Evolutionary conservation across 2,329 filamentous ascomycete species (phyloP).

Genomic region (Lasiodiplodia theobromae): DNA sequence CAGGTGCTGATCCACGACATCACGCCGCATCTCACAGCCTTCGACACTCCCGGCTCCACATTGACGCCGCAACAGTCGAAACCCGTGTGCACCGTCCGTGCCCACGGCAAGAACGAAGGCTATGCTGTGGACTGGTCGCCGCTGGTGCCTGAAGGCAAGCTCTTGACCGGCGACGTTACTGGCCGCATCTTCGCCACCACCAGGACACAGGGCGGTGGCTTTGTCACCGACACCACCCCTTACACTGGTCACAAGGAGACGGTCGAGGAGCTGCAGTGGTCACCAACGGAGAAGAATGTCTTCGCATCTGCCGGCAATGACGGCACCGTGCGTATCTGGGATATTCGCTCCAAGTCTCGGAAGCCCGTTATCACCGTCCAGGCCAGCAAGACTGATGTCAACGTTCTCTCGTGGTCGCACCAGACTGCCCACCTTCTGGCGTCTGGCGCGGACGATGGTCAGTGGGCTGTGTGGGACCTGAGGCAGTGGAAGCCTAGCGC

Average conservation of each 20-base stretch:
- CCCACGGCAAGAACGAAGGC: slow-evolving; percentile 86
- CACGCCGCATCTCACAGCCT: slow-evolving; percentile 84
- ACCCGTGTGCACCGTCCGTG: slow-evolving; percentile 83
- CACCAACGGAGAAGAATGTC: slow-evolving; percentile 87
- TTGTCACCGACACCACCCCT: slow-evolving; percentile 82
- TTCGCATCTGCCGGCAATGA: slow-evolving; percentile 95
- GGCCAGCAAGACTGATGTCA: slow-evolving; percentile 85
- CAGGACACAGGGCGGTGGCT: slow-evolving; percentile 84
- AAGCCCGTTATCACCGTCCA: slow-evolving; percentile 87
- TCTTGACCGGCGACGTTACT: slow-evolving; percentile 89
- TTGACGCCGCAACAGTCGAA: slow-evolving; percentile 86
- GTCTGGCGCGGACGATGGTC: slow-evolving; percentile 90
- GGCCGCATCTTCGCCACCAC: slow-evolving; percentile 90
- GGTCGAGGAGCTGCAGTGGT: slow-evolving; percentile 97
- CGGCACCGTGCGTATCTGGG: slow-evolving; percentile 95
- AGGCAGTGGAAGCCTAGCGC: slow-evolving; percentile 84
- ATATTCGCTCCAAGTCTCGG: slow-evolving; percentile 87
- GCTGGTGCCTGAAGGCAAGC: slow-evolving; percentile 77
- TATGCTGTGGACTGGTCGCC: slow-evolving; percentile 98
- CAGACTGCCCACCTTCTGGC: slow-evolving; percentile 89
- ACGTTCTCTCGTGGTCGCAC: slow-evolving; percentile 94
- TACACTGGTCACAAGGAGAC: slow-evolving; percentile 85
- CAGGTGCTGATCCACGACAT: slow-evolving; percentile 94
- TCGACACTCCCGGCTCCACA: slow-evolving; percentile 84
- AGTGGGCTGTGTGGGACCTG: slow-evolving; percentile 96